phyloP scores from a whole-genome alignment of 352 stramenopile genomes.

The Phytophthora melonis region DNA sequence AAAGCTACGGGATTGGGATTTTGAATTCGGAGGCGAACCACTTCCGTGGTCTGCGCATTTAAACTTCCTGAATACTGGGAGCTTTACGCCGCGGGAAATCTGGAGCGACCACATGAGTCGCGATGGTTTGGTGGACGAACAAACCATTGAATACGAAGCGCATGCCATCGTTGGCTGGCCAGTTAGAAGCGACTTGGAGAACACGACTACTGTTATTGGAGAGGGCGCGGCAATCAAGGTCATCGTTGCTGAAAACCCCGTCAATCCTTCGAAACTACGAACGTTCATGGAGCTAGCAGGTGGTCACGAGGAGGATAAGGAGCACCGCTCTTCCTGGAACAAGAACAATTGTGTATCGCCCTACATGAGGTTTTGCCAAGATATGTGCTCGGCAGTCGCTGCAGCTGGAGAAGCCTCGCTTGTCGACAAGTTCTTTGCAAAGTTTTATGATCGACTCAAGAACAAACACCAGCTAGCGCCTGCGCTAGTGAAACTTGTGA shows the following conservation, averaged over 20 bases:
- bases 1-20: not conserved
- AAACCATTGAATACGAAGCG: not conserved
- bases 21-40: not conserved
- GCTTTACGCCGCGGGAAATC: not conserved
- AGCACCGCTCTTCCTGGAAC: not conserved
- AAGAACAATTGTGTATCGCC: not conserved
- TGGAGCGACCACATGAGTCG: constrained; percentile 1
- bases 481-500: not conserved
- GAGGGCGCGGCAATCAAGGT: not conserved
- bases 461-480: not conserved
- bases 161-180: constrained; percentile 5
- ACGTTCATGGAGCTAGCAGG: not conserved
- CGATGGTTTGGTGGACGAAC: not conserved
- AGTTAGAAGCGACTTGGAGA: not conserved
- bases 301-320: not conserved
- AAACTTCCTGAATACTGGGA: constrained; percentile 1
- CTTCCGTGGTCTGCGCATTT: not conserved
- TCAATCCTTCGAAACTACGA: not conserved
- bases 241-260: not conserved
- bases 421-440: not conserved
- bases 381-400: not conserved
- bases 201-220: not conserved
- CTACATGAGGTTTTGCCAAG: constrained; percentile 1
- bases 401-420: not conserved
- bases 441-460: not conserved